Evolutionary conservation across 352 stramenopile species (phyloP).

Genomic region (Phytophthora foliorum): DNA sequence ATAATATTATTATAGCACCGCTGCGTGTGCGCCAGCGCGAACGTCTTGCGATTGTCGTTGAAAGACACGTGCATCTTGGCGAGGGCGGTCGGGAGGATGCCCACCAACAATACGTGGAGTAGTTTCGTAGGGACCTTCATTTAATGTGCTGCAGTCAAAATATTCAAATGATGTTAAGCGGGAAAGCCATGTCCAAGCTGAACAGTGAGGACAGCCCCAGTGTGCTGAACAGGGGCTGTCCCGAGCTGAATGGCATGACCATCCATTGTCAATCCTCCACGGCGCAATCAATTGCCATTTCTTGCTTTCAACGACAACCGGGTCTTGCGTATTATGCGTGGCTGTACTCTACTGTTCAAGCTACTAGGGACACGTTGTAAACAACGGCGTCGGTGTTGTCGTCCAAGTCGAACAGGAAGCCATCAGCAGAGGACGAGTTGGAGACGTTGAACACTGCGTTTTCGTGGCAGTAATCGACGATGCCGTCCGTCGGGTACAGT

Average conservation of each 20-base stretch:
- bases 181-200: not conserved
- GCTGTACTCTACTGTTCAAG: not conserved
- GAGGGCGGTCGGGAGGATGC: too few relatives aligned
- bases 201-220: not conserved
- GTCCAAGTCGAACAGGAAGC: not conserved
- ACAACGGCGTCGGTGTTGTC: not conserved
- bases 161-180: too few relatives aligned
- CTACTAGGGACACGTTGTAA: not conserved
- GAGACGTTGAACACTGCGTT: not conserved
- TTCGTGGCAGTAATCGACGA: slow-evolving; percentile 5
- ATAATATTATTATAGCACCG: too few relatives aligned
- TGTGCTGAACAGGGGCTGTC: not conserved
- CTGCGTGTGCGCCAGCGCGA: too few relatives aligned
- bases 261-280: not conserved
- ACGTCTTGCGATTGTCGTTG: too few relatives aligned
- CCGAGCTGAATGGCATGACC: not conserved
- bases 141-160: too few relatives aligned
- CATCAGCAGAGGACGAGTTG: not conserved
- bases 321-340: not conserved
- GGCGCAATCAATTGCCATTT: too few relatives aligned
- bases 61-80: too few relatives aligned
- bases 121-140: too few relatives aligned
- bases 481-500: slow-evolving; percentile 1
- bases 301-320: too few relatives aligned
- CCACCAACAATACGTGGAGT: too few relatives aligned